Percentiles rank a stretch among this genome's conserved stretches.
These are phyloP conservation scores for Tulasnella sp. DNA, from an alignment of 768 basidiomycete genomes.

Conservation along the genomic window DNA sequence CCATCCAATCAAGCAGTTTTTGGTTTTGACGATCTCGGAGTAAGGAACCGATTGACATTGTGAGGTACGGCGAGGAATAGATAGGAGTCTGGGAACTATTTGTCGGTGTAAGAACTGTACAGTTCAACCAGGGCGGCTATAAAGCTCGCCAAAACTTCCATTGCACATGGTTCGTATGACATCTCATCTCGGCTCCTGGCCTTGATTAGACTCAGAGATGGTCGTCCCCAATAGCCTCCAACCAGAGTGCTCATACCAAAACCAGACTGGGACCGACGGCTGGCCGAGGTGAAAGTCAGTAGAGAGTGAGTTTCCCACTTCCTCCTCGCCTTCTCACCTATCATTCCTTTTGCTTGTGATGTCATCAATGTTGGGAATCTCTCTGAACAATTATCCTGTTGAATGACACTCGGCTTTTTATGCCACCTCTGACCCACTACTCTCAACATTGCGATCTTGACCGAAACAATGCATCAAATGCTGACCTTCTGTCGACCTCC, in stretches of 20 bases:
- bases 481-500: slow-evolving; percentile 23
- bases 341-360: slow-evolving; percentile 25
- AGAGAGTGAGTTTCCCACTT: slow-evolving; percentile 64
- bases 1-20: too few relatives aligned
- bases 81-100: too few relatives aligned
- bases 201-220: not conserved
- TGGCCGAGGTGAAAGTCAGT: slow-evolving; percentile 71
- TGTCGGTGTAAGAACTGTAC: too few relatives aligned
- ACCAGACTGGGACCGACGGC: slow-evolving; percentile 77
- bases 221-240: not conserved
- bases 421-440: slow-evolving; percentile 71
- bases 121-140: too few relatives aligned
- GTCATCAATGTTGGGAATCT: slow-evolving; percentile 95
- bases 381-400: slow-evolving; percentile 52
- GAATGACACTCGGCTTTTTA: slow-evolving; percentile 46
- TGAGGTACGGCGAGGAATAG: too few relatives aligned
- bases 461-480: slow-evolving; percentile 7
- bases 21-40: too few relatives aligned
- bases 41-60: too few relatives aligned
- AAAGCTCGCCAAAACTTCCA: too few relatives aligned
- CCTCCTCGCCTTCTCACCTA: slow-evolving; percentile 19
- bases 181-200: not conserved
- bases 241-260: slow-evolving; percentile 39
- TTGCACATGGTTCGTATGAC: too few relatives aligned
- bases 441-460: slow-evolving; percentile 25